Base-by-base conservation (phyloP, 2,329 filamentous ascomycete species). In the Fusarium proliferatum region DNA sequence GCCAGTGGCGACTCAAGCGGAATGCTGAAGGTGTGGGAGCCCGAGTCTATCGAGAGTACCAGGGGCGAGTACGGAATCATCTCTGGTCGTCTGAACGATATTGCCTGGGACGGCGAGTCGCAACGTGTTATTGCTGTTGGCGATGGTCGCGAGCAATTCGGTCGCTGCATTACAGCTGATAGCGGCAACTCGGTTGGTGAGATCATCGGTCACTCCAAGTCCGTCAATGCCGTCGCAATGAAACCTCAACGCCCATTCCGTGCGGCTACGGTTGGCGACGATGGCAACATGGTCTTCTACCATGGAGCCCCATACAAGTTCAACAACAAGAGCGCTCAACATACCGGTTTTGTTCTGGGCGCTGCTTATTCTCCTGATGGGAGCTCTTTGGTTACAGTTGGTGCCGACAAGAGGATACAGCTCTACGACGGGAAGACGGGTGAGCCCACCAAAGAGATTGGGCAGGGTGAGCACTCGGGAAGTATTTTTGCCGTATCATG, bases 301-400 rank as follows among this genome's bases (percentile, higher is more conserved):
- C 94, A 98, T 79, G 96, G 96, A 10, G 93, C 93, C 1, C 96
- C 96, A 1, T 99, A 98, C 88, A 98, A 97, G 82, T 98, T 97
- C 86, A 94, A 95, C 80, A 92, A 88, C n/a, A 96, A 95, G 82
- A 87, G 92, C 53, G 87, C 91, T 69, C 88, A 94, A 79, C 96
- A 99, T 82, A 93, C 92, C 79, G 94, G 95, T 69, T 98, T 97
- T 81, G 91, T 98, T 23, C 93, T 96, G 78, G 95, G 93, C 34
- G 90, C 95, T 9, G 93, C 91, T 5, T 99, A 98, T 82, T 96
- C 94, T 34, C 96, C 96, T 0, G 95, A 98, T 80, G 96, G 96
- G 52, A 90, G 87, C 45, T 86, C 87, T 42, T 86, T 99, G 69
- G 93, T 96, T 39, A 97, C 93, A 59, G 96, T 98, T 4, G 96